These are phyloP conservation scores for Cyberlindnera euphorbiiphila DNA, from an alignment of 805 yeast genomes.

Conservation along the genomic window DNA sequence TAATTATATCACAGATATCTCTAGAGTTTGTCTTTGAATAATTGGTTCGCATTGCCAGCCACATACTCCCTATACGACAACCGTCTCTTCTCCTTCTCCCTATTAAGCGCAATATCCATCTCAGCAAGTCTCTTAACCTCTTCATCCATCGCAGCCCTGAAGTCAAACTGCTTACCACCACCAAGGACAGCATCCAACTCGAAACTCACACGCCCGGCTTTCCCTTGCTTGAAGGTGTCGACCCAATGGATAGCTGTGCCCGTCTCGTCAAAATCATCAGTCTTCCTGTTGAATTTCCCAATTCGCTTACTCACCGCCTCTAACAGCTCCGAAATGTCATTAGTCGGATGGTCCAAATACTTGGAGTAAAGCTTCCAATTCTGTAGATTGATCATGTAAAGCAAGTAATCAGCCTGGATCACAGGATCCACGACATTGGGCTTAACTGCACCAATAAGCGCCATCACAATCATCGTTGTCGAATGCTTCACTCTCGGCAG, in stretches of 20 bases:
- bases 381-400: conserved; percentile 68
- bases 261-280: conserved; percentile 43
- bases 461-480: conserved; percentile 69
- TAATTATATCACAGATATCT: not conserved
- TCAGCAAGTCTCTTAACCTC: conserved; percentile 21
- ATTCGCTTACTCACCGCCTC: conserved; percentile 42
- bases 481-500: conserved; percentile 65
- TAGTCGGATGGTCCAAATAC: conserved; percentile 61
- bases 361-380: conserved; percentile 32
- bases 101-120: conserved; percentile 25
- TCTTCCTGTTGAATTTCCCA: conserved; percentile 27
- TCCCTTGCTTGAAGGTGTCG: conserved; percentile 58
- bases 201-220: conserved; percentile 26
- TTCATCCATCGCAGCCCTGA: conserved; percentile 6
- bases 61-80: conserved; percentile 20
- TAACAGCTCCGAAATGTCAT: conserved; percentile 58
- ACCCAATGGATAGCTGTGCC: conserved; percentile 66
- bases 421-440: conserved; percentile 73
- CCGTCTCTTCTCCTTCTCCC: conserved; percentile 14
- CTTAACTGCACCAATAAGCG: conserved; percentile 73
- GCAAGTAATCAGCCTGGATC: conserved; percentile 78
- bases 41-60: conserved; percentile 25
- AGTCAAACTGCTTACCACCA: conserved; percentile 17
- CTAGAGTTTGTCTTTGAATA: conserved; percentile 16
- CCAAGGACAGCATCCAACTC: conserved; percentile 22